Evolutionary conservation across 805 yeast genomes (phyloP), one percentile per base, ranked within the genome.

Genomic region (Myxozyma neotropica): DNA sequence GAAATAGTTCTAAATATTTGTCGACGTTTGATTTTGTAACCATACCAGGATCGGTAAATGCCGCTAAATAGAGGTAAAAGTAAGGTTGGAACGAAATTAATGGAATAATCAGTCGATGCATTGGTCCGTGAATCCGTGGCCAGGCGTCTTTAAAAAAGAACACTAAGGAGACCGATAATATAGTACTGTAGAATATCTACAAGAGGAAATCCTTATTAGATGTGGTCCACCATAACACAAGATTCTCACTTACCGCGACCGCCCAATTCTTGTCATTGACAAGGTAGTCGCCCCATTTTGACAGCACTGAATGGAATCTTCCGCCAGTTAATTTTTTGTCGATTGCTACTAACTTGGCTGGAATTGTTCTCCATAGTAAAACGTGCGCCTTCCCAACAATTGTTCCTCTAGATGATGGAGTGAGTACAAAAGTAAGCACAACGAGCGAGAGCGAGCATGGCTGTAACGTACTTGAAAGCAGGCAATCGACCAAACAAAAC

Each of bases 11-110:
- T 36, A 70, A 42, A 8, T 63, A 70, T 50, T 57, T 58, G 19
- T 53, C 47, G 43, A 71, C 72, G 57, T 71, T 72, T 4, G 57
- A 48, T 12, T 51, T 52, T 5, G 66, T 73, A 47, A 76, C 67
- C 3, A n/a, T 33, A 4, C 80, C 80, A 0, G 80, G 80, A 53
- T 75, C 74, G 3, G 78, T 69, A 42, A 70, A 64, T 13, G 71
- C 72, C 4, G 75, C 70, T 21, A 69, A 51, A 1, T 65, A 58
- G 29, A 71, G 55, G 19, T 69, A 53, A 12, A 68, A 59, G 45
- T 66, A 69, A 7, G 73, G 71, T 58, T 65, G 51, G 4, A 65
- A 49, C 7, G 67, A 64, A n/a, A 66, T 21, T 7, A 69, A 66
- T 3, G 64, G 63, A 48, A 61, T 60, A 1, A 50, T 64, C 3